Evolutionary conservation across 2,329 filamentous ascomycete genomes (phyloP).

Genomic region (Purpureocillium takamizusanense): DNA sequence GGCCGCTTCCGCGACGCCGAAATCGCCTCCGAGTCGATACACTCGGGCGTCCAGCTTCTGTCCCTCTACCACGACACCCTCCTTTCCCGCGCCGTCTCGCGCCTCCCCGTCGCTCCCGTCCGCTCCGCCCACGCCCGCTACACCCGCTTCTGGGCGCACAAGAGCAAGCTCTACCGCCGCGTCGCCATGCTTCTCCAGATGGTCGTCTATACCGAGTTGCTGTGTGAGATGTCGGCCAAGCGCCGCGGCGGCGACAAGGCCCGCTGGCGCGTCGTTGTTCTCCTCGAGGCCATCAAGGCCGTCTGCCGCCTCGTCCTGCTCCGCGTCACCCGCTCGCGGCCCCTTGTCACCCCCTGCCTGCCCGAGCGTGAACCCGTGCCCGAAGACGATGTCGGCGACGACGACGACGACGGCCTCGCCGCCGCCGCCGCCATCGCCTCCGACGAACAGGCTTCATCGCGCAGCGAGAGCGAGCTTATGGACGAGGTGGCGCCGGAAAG

Average conservation of each 20-base stretch:
- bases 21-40: constrained; percentile 85
- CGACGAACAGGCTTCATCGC: constrained; percentile 27
- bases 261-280: constrained; percentile 78
- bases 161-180: constrained; percentile 63
- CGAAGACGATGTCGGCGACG: constrained; percentile 34
- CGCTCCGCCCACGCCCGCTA: constrained; percentile 54
- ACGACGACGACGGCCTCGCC: constrained; percentile 27
- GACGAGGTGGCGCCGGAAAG: constrained; percentile 28
- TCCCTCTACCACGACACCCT: constrained; percentile 89
- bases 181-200: constrained; percentile 78
- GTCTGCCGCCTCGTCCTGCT: constrained; percentile 73
- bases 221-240: constrained; percentile 97
- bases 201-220: constrained; percentile 85
- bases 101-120: constrained; percentile 44
- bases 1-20: constrained; percentile 86
- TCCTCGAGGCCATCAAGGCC: constrained; percentile 81
- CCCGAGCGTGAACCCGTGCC: constrained; percentile 79
- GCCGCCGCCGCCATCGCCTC: background rate
- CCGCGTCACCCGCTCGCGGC: constrained; percentile 72
- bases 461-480: constrained; percentile 32
- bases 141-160: constrained; percentile 56
- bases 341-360: constrained; percentile 72
- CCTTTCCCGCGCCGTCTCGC: constrained; percentile 56
- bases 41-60: constrained; percentile 81
- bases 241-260: constrained; percentile 68